Conservation (phyloP, 2,329 filamentous ascomycete species). For the Epichloe amarillans region DNA sequence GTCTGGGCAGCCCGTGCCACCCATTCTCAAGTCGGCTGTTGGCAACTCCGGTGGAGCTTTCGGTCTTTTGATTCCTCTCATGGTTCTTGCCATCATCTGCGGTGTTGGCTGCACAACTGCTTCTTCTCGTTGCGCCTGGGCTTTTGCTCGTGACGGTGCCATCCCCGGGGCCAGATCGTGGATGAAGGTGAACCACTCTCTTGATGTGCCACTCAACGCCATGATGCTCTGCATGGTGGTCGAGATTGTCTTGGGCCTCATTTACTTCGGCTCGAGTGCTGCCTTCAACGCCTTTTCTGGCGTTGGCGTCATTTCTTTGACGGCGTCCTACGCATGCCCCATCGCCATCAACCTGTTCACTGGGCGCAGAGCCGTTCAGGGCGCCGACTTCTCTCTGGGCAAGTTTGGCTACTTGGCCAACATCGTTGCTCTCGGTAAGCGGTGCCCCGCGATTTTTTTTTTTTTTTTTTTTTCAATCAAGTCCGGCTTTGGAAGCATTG, state of each 20-base stretch:
- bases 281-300: conserved; percentile 64
- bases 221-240: conserved; percentile 60
- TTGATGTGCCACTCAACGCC: conserved; percentile 55
- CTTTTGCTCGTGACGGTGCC: conserved; percentile 57
- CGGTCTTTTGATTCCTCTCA: conserved; percentile 47
- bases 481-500: background rate
- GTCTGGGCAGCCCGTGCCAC: conserved; percentile 48
- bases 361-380: conserved; percentile 44
- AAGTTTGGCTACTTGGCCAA: conserved; percentile 48
- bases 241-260: conserved; percentile 48
- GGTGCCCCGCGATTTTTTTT: background rate
- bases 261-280: conserved; percentile 55
- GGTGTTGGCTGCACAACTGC: conserved; percentile 58
- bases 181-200: conserved; percentile 45
- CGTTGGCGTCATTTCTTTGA: conserved; percentile 57
- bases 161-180: conserved; percentile 50
- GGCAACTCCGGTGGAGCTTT: conserved; percentile 49
- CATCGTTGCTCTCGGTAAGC: conserved; percentile 48
- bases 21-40: conserved; percentile 49
- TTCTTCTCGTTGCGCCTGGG: conserved; percentile 53
- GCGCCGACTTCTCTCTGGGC: conserved; percentile 48
- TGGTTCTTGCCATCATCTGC: conserved; percentile 53
- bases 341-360: conserved; percentile 50
- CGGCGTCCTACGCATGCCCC: conserved; percentile 53
- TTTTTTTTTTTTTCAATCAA: no score